Conservation (phyloP, 2,329 filamentous ascomycete genomes). For the Lachnellula occidentalis region DNA sequence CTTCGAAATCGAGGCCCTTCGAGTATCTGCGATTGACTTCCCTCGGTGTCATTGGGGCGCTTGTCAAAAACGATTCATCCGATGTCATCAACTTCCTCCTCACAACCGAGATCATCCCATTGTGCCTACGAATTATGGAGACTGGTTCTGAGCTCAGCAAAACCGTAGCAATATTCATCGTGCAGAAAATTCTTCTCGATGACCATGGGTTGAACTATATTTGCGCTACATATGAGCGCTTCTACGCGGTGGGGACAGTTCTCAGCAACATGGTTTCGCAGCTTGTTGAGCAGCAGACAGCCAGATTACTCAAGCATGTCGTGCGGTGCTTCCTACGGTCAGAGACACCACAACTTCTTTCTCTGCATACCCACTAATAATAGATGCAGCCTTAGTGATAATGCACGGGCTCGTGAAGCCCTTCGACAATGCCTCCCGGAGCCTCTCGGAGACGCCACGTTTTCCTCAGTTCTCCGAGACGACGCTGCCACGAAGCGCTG, state of each 20-base stretch:
- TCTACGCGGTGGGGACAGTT: constrained; percentile 96
- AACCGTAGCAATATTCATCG: constrained; percentile 98
- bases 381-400: constrained; percentile 73
- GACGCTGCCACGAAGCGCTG: constrained; percentile 97
- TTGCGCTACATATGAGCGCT: constrained; percentile 96
- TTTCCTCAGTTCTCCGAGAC: constrained; percentile 91
- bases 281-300: constrained; percentile 95
- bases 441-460: constrained; percentile 96
- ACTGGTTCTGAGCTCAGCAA: constrained; percentile 97
- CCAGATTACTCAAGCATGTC: constrained; percentile 91
- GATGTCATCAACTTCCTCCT: constrained; percentile 99
- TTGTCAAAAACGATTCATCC: constrained; percentile 97
- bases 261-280: constrained; percentile 98
- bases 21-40: constrained; percentile 96
- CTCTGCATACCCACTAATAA: constrained; percentile 4
- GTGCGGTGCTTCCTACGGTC: constrained; percentile 94
- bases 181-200: constrained; percentile 96
- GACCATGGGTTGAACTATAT: constrained; percentile 97
- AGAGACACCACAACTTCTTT: constrained; percentile 28
- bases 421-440: constrained; percentile 94
- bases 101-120: constrained; percentile 95
- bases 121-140: constrained; percentile 98
- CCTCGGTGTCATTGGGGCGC: constrained; percentile 89
- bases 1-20: constrained; percentile 94
- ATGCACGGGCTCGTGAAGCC: constrained; percentile 89